Evolutionary conservation across 2,329 filamentous ascomycete species (phyloP), one percentile per base, ranked within the genome.

Genomic region (Nemania serpens): DNA sequence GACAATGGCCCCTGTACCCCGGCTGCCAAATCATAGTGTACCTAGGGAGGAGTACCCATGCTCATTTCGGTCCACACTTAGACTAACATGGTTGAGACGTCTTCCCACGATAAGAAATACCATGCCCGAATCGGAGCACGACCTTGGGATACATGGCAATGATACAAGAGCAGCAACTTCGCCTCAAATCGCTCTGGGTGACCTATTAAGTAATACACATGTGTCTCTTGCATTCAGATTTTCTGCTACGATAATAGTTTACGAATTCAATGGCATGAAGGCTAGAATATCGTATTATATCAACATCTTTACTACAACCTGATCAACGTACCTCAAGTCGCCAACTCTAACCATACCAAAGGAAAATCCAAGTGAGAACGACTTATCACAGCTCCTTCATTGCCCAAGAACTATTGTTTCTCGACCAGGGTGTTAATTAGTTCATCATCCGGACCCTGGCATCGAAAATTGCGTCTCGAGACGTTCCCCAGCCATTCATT

Each of bases 401-500:
- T 65, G 65, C 62, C 61, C 47, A 56, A 61, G 54, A 61, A 65
- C 41, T 60, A 58, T 55, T 42, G 51, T 58, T 63, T 54, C 58
- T 59, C 42, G 17, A 46, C 46, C 55, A 10, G 71, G 73, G 70
- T 70, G 70, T 50, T 70, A 72, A 69, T 69, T 74, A 73, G 72
- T 71, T 73, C 73, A 66, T 68, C 64, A 71, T 66, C 69, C 66
- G 66, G 66, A 66, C 62, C 68, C 68, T 55, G 18, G 58, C 51
- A 60, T 66, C 46, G 52, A 61, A 52, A 61, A 66, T 71, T 75
- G 73, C 74, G 71, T 73, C 72, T 72, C 68, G 63, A 69, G 64
- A 67, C 67, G 67, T 55, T 64, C 64, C 62, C 65, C 67, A 69
- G 71, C 77, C 77, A 79, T 73, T 78, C 71, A 74, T 63, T 72